These are phyloP conservation scores for Inonotus hispidus DNA, from an alignment of 1,284 basidiomycete species.

Conservation along the genomic window DNA sequence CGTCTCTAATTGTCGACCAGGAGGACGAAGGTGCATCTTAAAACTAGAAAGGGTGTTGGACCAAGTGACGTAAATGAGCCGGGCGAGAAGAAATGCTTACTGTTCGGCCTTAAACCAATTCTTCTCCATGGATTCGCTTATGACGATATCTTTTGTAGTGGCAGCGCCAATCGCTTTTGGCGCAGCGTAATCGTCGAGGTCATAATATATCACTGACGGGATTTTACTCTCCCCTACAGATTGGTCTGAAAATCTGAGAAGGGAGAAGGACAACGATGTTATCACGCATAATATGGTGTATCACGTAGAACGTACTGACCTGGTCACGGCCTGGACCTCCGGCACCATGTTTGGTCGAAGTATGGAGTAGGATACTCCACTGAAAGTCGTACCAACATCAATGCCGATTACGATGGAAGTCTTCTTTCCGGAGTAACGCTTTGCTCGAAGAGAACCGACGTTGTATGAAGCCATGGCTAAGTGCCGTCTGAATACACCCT, in stretches of 20 bases:
- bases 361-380: slow-evolving; percentile 16
- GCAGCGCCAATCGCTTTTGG: slow-evolving; percentile 70
- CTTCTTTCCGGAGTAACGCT: neutral
- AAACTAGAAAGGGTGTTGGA: slow-evolving; percentile 40
- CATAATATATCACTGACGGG: slow-evolving; percentile 69
- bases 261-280: neutral
- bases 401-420: slow-evolving; percentile 12
- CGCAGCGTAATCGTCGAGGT: slow-evolving; percentile 40
- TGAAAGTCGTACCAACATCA: slow-evolving; percentile 17
- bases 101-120: slow-evolving; percentile 68
- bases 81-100: slow-evolving; percentile 35
- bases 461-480: slow-evolving; percentile 1
- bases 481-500: neutral
- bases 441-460: slow-evolving; percentile 1
- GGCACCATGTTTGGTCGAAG: slow-evolving; percentile 13
- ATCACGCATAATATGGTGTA: neutral
- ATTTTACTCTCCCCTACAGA: slow-evolving; percentile 76
- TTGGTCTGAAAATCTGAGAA: slow-evolving; percentile 65
- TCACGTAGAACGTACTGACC: neutral
- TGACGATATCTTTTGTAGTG: slow-evolving; percentile 50
- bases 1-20: slow-evolving; percentile 69
- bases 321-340: slow-evolving; percentile 10
- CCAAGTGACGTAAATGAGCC: slow-evolving; percentile 2
- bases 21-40: slow-evolving; percentile 69
- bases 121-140: slow-evolving; percentile 63